phyloP scores from a whole-genome alignment of 768 basidiomycete species.

The Mycena floridula region DNA sequence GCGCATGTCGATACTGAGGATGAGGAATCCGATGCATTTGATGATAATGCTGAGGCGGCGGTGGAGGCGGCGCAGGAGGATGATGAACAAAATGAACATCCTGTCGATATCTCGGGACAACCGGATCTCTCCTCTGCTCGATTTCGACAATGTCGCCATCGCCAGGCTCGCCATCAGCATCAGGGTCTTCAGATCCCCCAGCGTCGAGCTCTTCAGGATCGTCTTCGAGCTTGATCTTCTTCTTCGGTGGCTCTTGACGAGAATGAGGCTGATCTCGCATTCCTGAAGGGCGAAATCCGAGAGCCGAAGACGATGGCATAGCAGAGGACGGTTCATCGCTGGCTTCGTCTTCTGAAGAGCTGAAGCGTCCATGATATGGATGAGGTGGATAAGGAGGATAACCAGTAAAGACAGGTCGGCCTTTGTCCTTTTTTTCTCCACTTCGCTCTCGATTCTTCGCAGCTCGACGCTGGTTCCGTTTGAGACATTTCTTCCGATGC shows the following conservation, averaged over 20 bases:
- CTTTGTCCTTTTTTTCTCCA: not conserved
- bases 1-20: not conserved
- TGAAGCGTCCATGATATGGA: slow-evolving; percentile 45
- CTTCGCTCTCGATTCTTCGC: slow-evolving; percentile 36
- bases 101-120: not conserved
- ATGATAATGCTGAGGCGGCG: not conserved
- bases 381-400: slow-evolving; percentile 4
- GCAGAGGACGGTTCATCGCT: not conserved
- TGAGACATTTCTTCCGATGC: slow-evolving; percentile 68
- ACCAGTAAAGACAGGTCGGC: slow-evolving; percentile 2
- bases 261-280: not conserved
- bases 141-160: slow-evolving; percentile 1
- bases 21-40: not conserved
- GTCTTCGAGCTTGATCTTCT: not conserved
- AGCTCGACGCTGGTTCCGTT: slow-evolving; percentile 29
- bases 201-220: not conserved
- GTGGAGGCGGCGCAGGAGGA: not conserved
- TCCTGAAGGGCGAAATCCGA: not conserved
- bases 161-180: not conserved
- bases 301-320: slow-evolving; percentile 3
- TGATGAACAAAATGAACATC: slow-evolving; percentile 1
- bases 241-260: not conserved
- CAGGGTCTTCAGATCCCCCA: not conserved
- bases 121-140: not conserved
- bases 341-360: slow-evolving; percentile 27